phyloP scores from a whole-genome alignment of 2,329 filamentous ascomycete species.

The Calcarisporium arbuscula region DNA sequence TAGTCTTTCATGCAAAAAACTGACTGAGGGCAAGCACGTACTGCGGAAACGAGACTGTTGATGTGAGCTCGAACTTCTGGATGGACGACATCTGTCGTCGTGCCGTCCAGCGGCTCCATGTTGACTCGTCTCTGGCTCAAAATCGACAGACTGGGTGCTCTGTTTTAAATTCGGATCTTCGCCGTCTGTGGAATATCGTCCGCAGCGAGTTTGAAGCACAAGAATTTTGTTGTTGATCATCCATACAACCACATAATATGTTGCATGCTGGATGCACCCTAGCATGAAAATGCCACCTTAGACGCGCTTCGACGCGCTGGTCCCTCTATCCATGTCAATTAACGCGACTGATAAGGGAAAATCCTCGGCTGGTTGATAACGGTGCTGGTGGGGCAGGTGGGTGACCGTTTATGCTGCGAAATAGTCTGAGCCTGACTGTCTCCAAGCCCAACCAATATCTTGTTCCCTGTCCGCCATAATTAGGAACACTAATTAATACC shows the following conservation, averaged over 20 bases:
- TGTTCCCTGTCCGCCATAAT: no score
- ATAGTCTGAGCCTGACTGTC: no score
- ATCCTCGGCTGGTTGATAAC: no score
- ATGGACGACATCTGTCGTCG: constrained; percentile 66
- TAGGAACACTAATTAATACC: no score
- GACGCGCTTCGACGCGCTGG: constrained; percentile 18
- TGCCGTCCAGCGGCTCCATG: constrained; percentile 50
- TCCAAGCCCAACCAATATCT: no score
- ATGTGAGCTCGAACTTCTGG: constrained; percentile 90
- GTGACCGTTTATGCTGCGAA: no score
- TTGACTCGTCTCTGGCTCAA: constrained; percentile 4
- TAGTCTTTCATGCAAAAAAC: no score
- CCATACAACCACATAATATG: not conserved
- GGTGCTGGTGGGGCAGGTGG: no score
- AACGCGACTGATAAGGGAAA: constrained; percentile 10
- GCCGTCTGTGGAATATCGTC: not conserved
- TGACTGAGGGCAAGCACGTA: constrained; percentile 39
- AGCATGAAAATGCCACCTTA: no score
- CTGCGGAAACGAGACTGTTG: constrained; percentile 87
- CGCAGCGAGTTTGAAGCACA: not conserved
- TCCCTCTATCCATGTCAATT: constrained; percentile 5
- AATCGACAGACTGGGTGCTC: constrained; percentile 7
- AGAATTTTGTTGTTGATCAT: not conserved
- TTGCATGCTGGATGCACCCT: constrained; percentile 3
- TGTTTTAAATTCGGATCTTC: not conserved